Percentiles rank a stretch among this genome's conserved stretches.
phyloP scores from a whole-genome alignment of 345 rosid genomes.

The Euphorbia tirucalli region DNA sequence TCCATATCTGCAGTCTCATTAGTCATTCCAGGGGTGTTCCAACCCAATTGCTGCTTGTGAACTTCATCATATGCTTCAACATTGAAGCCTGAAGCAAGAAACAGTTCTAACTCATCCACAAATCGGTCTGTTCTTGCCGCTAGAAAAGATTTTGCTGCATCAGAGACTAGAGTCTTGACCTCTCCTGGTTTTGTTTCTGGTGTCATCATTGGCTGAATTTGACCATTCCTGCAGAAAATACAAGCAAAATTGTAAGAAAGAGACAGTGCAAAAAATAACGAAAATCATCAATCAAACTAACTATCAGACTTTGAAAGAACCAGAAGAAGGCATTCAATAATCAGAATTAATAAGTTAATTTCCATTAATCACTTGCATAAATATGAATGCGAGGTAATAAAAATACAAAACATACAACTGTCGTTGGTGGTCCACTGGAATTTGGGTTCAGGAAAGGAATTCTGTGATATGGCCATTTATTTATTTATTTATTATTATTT shows the following conservation, averaged over 20 bases:
- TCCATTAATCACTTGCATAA: background rate
- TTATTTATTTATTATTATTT: too few species aligned
- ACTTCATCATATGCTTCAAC: conserved; percentile 69
- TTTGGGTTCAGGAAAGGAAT: background rate
- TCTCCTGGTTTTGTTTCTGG: conserved; percentile 44
- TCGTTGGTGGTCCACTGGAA: background rate
- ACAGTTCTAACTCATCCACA: conserved; percentile 59
- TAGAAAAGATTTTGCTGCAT: conserved; percentile 69
- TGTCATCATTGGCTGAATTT: conserved; percentile 19
- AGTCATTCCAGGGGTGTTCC: conserved; percentile 34
- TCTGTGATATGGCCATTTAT: too few species aligned
- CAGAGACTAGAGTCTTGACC: conserved; percentile 45
- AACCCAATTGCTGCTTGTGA: conserved; percentile 42
- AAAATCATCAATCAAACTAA: background rate
- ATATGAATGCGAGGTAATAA: background rate
- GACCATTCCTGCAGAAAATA: conserved; percentile 36
- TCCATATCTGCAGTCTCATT: conserved; percentile 24
- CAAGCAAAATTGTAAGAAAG: background rate
- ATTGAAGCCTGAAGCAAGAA: conserved; percentile 73
- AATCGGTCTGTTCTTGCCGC: conserved; percentile 58
- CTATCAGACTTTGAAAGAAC: background rate
- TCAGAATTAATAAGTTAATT: background rate
- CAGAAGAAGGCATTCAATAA: background rate
- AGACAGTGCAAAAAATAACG: background rate
- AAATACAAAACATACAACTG: conserved; percentile 35